phyloP scores from a whole-genome alignment of 2,329 filamentous ascomycete species.

The Madurella fahalii region DNA sequence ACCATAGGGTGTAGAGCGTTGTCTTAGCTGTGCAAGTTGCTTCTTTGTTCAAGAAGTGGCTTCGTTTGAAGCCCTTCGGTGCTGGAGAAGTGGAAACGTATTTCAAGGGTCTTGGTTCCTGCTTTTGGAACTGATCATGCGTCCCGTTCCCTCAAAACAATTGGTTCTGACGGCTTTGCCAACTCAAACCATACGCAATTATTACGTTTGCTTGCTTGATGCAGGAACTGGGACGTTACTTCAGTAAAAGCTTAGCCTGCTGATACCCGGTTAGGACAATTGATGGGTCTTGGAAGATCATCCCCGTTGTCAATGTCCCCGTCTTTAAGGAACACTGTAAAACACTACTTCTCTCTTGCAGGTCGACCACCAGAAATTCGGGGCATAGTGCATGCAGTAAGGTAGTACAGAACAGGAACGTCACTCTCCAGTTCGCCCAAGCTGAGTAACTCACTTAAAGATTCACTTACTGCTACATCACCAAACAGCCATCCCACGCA shows the following conservation, averaged over 20 bases:
- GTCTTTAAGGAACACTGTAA: no score
- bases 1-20: not conserved
- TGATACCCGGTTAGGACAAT: not conserved
- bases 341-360: no score
- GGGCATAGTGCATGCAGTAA: not conserved
- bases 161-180: not conserved
- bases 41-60: not conserved
- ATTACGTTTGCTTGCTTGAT: not conserved
- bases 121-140: not conserved
- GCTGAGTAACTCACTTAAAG: no score
- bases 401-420: not conserved
- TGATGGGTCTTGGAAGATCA: not conserved
- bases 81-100: not conserved
- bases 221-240: not conserved
- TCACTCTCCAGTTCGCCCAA: no score
- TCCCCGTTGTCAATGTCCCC: no score
- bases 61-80: not conserved
- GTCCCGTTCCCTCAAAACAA: not conserved
- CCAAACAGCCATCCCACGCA: no score
- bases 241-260: not conserved
- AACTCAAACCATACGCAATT: conserved; percentile 2
- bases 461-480: no score
- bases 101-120: not conserved
- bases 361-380: not conserved
- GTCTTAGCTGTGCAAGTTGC: not conserved